Conservation (phyloP, 352 stramenopile species). For the Phytophthora idaei region DNA sequence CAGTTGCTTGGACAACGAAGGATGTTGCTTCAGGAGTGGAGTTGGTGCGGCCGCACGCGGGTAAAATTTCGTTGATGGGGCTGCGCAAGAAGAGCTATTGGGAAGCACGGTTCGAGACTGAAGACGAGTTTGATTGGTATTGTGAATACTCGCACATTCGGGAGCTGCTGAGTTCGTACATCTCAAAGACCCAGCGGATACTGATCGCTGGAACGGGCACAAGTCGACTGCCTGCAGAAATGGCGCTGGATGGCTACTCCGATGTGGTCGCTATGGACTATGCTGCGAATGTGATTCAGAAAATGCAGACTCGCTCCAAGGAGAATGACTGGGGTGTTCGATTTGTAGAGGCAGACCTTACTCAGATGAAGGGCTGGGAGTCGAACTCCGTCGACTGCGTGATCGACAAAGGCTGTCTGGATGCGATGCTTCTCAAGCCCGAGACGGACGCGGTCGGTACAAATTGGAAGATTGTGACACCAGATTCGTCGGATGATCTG, state of each 20-base stretch:
- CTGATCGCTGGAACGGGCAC: conserved; percentile 56
- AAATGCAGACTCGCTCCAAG: conserved; percentile 45
- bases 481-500: conserved; percentile 49
- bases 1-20: conserved; percentile 49
- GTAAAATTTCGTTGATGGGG: conserved; percentile 64
- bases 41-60: conserved; percentile 47
- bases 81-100: conserved; percentile 68
- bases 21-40: conserved; percentile 35
- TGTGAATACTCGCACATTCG: conserved; percentile 56
- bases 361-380: conserved; percentile 47
- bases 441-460: conserved; percentile 50
- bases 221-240: conserved; percentile 56
- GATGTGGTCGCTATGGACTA: conserved; percentile 62
- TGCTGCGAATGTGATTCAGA: conserved; percentile 57
- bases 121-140: conserved; percentile 68
- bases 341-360: conserved; percentile 55
- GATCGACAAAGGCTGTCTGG: conserved; percentile 63
- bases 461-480: conserved; percentile 49
- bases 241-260: conserved; percentile 47
- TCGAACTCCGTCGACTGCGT: conserved; percentile 49
- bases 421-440: conserved; percentile 60
- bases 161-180: conserved; percentile 39
- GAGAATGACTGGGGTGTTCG: conserved; percentile 40
- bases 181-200: conserved; percentile 36
- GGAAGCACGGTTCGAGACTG: conserved; percentile 53